Evolutionary conservation across 2,329 filamentous ascomycete genomes (phyloP), one percentile per base, ranked within the genome.

Genomic region (Lachnellula subtilissima): DNA sequence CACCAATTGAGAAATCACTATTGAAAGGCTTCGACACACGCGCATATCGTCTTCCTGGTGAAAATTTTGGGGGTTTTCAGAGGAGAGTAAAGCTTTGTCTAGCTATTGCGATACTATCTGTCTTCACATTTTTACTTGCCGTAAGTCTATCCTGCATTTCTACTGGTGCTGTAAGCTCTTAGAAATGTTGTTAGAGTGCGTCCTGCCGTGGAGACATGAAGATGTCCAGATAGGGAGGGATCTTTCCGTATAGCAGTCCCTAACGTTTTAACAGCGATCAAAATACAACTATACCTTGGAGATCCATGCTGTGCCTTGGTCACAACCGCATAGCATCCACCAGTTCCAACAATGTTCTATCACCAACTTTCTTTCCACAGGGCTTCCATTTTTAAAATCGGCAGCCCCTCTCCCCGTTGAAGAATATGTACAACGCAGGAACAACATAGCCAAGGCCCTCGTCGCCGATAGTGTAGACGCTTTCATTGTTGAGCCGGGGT

Each of bases 401-500:
- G 80, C 78, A 1, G 61, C 69, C 2, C 78, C 78, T 2, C 79
- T 83, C 36, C 59, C 71, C 2, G 57, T 76, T 0, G 69, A 72
- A 0, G 83, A 86, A 59, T 86, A 81, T 60, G 68, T 84, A 3
- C 64, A 75, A 17, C 77, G 83, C 2, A 74, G 83, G 11, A 75
- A 85, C 55, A 75, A 76, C n/a, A 72, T 86, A 1, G 83, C 83
- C 1, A 65, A 70, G 55, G 82, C 82, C 8, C 69, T 86, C n/a
- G 71, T 73, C 11, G 70, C 69, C 0, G 78, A 81, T 43, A 71
- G 69, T 1, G 69, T 78, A 1, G 81, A 85, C 66, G 83, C 81
- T 0, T 86, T 86, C 60, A 72, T 84, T 2, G 72, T 85, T 1
- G 84, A 87, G 64, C 84, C 84, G 1, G 83, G 83, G 2, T 86